Evolutionary conservation across 768 basidiomycete species (phyloP).

Genomic region (Tulasnella sp.): DNA sequence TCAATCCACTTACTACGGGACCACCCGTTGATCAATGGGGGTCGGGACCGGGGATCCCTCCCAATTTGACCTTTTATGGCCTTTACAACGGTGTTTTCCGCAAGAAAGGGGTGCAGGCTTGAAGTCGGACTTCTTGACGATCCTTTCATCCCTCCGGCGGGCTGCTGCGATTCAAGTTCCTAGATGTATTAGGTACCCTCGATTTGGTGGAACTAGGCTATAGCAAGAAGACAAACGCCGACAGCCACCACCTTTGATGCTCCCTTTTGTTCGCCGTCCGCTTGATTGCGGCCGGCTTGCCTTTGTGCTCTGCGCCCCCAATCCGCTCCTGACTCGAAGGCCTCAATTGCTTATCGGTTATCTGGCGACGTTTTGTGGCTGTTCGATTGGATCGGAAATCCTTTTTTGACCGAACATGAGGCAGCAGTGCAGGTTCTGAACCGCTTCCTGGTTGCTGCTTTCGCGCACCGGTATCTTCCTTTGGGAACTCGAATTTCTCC

Average conservation of each 20-base stretch:
- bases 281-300: background rate
- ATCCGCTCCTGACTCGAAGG: slow-evolving; percentile 4
- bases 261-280: background rate
- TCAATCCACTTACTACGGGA: background rate
- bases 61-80: slow-evolving; percentile 5
- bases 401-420: slow-evolving; percentile 15
- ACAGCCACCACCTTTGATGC: background rate
- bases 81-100: background rate
- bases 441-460: slow-evolving; percentile 9
- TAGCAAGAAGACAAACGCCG: slow-evolving; percentile 7
- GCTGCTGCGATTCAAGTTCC: slow-evolving; percentile 12
- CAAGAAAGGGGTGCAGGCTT: slow-evolving; percentile 11
- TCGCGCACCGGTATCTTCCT: background rate
- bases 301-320: background rate
- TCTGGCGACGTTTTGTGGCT: slow-evolving; percentile 3
- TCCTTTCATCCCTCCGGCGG: slow-evolving; percentile 12
- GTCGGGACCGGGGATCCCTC: background rate
- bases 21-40: background rate
- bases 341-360: slow-evolving; percentile 18
- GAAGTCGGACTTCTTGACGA: background rate
- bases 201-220: background rate
- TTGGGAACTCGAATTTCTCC: slow-evolving; percentile 12
- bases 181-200: background rate
- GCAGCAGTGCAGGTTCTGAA: slow-evolving; percentile 14
- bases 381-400: background rate